Evolutionary conservation across 140 eudicot species (phyloP).

Genomic region (Anethum foeniculum): DNA sequence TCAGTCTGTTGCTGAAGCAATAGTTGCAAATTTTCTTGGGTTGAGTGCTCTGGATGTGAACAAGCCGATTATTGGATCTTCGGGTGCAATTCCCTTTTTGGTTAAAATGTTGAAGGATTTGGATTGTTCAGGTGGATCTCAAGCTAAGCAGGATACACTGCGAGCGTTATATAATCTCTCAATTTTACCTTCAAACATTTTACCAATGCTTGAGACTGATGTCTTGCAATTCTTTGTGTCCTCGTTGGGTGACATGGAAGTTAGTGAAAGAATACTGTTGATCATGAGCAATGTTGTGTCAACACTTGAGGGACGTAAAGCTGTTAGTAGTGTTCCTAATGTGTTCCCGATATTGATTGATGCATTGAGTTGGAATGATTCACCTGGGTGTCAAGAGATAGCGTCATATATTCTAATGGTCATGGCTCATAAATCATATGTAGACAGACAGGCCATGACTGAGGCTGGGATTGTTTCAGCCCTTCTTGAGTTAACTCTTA

Average conservation of each 20-base stretch:
- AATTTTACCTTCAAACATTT: slow-evolving; percentile 47
- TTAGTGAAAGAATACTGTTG: slow-evolving; percentile 65
- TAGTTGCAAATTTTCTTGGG: slow-evolving; percentile 84
- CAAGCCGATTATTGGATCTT: slow-evolving; percentile 71
- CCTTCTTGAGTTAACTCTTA: slow-evolving; percentile 76
- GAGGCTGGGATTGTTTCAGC: slow-evolving; percentile 77
- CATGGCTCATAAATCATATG: slow-evolving; percentile 83
- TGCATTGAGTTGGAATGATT: slow-evolving; percentile 74
- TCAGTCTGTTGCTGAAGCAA: slow-evolving; percentile 44
- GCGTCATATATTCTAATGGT: slow-evolving; percentile 76
- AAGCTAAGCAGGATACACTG: slow-evolving; percentile 62
- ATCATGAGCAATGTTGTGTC: slow-evolving; percentile 65
- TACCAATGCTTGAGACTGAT: slow-evolving; percentile 45
- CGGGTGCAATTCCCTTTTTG: slow-evolving; percentile 70
- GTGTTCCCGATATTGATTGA: slow-evolving; percentile 54
- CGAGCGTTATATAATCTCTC: slow-evolving; percentile 77
- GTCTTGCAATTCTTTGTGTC: slow-evolving; percentile 39
- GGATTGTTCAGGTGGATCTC: slow-evolving; percentile 26
- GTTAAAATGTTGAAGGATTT: slow-evolving; percentile 35
- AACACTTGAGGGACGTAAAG: slow-evolving; percentile 59
- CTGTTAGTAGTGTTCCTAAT: slow-evolving; percentile 41
- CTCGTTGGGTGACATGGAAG: slow-evolving; percentile 64
- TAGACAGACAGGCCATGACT: slow-evolving; percentile 70
- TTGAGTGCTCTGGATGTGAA: slow-evolving; percentile 76
- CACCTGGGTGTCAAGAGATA: slow-evolving; percentile 83